Percentiles rank a stretch among this genome's conserved stretches.
Conservation (phyloP, 2,329 filamentous ascomycete genomes). For the Penicillium sp. region DNA sequence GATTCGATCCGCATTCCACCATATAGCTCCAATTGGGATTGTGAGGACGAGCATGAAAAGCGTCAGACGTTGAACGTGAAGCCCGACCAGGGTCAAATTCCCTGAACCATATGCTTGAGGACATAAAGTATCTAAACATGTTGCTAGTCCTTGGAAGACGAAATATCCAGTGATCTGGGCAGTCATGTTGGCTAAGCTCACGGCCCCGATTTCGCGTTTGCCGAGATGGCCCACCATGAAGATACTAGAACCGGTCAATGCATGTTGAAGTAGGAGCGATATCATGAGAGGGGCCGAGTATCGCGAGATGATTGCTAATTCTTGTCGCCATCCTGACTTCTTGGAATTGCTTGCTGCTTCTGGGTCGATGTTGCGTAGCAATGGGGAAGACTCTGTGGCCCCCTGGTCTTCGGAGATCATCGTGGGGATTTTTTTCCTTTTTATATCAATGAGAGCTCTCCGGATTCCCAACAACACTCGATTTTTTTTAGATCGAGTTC, state of each 20-base stretch:
- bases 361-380: conserved; percentile 4
- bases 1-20: conserved; percentile 64
- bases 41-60: conserved; percentile 69
- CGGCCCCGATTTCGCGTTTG: conserved; percentile 63
- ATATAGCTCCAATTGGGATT: conserved; percentile 67
- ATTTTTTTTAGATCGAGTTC: neutral
- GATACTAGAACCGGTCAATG: conserved; percentile 71
- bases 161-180: conserved; percentile 72
- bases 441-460: neutral
- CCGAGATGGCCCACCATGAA: conserved; percentile 73
- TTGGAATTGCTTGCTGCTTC: conserved; percentile 1
- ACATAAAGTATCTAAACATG: conserved; percentile 83
- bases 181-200: conserved; percentile 69
- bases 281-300: conserved; percentile 68
- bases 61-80: conserved; percentile 75
- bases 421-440: neutral
- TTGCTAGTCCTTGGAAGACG: conserved; percentile 77
- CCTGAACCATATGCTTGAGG: conserved; percentile 88
- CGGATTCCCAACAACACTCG: neutral
- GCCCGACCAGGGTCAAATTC: conserved; percentile 76
- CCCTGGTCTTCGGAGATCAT: conserved; percentile 2
- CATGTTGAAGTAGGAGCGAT: conserved; percentile 75
- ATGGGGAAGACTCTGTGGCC: conserved; percentile 7
- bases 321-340: conserved; percentile 36
- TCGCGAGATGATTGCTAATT: conserved; percentile 71